Base-by-base conservation (phyloP, 2,329 filamentous ascomycete species). In the Xylaria sp. region DNA sequence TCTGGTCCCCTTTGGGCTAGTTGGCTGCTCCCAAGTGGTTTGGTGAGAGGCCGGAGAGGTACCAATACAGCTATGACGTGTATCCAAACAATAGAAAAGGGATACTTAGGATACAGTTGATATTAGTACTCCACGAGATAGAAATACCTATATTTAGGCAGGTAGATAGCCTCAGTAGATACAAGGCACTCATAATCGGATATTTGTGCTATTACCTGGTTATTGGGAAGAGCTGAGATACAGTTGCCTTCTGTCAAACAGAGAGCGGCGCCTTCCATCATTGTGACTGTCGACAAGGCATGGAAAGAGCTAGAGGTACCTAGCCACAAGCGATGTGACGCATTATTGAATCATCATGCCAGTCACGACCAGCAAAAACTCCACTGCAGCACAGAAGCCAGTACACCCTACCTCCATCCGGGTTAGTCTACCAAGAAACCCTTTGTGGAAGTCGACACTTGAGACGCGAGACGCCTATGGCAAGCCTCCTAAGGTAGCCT, bases 251-350 rank as follows among this genome's bases (percentile, higher is more conserved):
- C 3, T 32, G 9, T 13, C 41, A 23, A 32, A 23, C 50, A 66
- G 39, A 10, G 23, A 55, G 25, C 39, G 25, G 54, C 37, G 18
- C 48, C 61, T 64, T 68, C 52, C 63, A 66, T 62, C 62, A 69
- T 65, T 60, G 50, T 57, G 57, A 55, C 46, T 13, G 69, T 68
- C 72, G 73, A 74, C 54, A 15, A 7, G 18, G 28, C 15, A 4
- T 10, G n/a, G 51, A 32, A 9, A 18, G 23, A 54, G 15, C 13
- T 32, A 32, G 67, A 72, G 65, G 9, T 50, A 28, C 28, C 28
- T 28, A 54, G 46, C 58, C 39, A 25, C 50, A 37, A 74, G 76
- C 78, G 77, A 78, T 76, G 76, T 78, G 77, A 78, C 78, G 69
- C 73, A 78, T 77, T 77, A 74, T 67, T 71, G 65, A 70, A 70